Base-by-base conservation (phyloP, 2,329 filamentous ascomycete genomes). In the Phaeophleospora eucalypticola region DNA sequence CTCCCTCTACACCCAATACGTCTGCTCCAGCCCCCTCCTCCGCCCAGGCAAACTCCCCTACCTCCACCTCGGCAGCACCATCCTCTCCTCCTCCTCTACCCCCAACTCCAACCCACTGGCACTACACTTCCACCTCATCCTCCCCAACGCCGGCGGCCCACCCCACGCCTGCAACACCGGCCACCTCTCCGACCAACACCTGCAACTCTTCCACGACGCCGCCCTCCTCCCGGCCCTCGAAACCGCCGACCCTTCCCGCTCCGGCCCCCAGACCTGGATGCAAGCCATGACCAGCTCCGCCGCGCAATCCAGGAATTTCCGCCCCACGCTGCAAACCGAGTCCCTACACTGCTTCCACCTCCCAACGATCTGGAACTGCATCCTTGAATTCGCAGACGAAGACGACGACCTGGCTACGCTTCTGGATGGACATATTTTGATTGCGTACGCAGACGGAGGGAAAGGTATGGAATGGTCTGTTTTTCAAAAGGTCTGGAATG, bases 61-160 rank as follows among this genome's bases (percentile, higher is more conserved):
- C 43, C 41, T 55, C 17, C 54, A 57, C 33, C 42, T 57, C 17
- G 54, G 54, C 29, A 47, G 46, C 15, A 57, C 54, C 4, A 51
- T 52, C 6, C 46, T 57, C 21, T 49, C 46, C 33, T 6, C 24
- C 24, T 29, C 24, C 12, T 29, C 24, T 12, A 12, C 24, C 24
- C 12, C 12, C 24, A 29, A 29, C n/a, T n/a, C n/a, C n/a, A n/a
- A n/a, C n/a, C n/a, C n/a, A n/a, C 54, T 57, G 27, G 49, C 45
- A 16, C 19, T 57, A n/a, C 47, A 57, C 42, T 57, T 57, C 37
- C 54, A 54, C 43, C 49, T 57, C 18, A 37, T 57, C 37, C 49
- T 57, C 2, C 54, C 54, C 18, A 46, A 50, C 36, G 48, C 43
- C 32, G 48, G 43, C 19, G 48, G 48, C 19, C 29, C 44, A 10